These are phyloP conservation scores for Pinus taeda DNA, from an alignment of 75 land plant species.

Conservation along the genomic window DNA sequence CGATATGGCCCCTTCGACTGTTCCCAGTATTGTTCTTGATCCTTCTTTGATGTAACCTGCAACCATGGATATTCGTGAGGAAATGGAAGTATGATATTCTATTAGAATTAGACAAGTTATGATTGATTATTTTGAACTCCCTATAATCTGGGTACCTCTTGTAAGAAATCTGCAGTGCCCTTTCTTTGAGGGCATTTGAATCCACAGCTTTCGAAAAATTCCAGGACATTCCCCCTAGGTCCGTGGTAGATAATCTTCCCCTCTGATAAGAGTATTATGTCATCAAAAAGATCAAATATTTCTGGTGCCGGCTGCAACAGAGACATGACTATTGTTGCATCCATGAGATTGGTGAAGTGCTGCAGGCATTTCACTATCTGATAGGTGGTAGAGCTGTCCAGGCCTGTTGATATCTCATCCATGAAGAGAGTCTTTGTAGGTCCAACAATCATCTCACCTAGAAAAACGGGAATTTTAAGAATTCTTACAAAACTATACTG, in stretches of 20 bases:
- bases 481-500: background rate
- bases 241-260: slow-evolving; percentile 88
- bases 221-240: slow-evolving; percentile 65
- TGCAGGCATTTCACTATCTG: slow-evolving; percentile 86
- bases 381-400: slow-evolving; percentile 84
- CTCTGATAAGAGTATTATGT: slow-evolving; percentile 70
- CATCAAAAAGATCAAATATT: slow-evolving; percentile 87
- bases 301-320: slow-evolving; percentile 95
- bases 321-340: slow-evolving; percentile 72
- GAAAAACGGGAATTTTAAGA: background rate
- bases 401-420: slow-evolving; percentile 90
- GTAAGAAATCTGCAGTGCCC: slow-evolving; percentile 20
- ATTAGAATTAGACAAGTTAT: no score
- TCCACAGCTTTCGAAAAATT: slow-evolving; percentile 72
- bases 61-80: slow-evolving; percentile 51
- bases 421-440: slow-evolving; percentile 79
- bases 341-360: slow-evolving; percentile 70
- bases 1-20: slow-evolving; percentile 40
- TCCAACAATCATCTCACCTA: slow-evolving; percentile 89
- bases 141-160: slow-evolving; percentile 31
- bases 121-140: no score
- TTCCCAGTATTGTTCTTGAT: slow-evolving; percentile 95
- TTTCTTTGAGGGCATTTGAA: slow-evolving; percentile 61
- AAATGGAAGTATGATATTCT: slow-evolving; percentile 36
- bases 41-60: slow-evolving; percentile 93